phyloP scores from a whole-genome alignment of 2,329 filamentous ascomycete species.

The Calonectria pteridis region DNA sequence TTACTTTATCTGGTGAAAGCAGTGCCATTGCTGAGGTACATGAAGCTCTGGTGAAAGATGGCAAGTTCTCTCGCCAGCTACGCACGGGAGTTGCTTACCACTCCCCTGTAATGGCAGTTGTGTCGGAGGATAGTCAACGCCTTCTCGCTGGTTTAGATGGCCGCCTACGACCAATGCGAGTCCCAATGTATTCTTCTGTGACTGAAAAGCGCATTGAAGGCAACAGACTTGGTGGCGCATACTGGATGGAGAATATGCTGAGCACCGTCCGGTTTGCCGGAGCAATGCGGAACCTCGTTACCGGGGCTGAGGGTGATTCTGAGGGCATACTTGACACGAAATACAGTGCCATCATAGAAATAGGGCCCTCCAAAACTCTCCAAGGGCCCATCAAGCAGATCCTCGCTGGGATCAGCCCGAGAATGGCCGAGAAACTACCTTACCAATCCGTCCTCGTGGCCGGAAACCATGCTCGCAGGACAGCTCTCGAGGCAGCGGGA shows the following conservation, averaged over 20 bases:
- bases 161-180: not conserved
- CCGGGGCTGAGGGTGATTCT: constrained; percentile 35
- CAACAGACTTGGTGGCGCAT: constrained; percentile 35
- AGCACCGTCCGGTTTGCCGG: constrained; percentile 54
- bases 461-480: not conserved
- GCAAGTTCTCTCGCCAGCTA: constrained; percentile 58
- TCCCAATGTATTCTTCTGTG: constrained; percentile 54
- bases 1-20: constrained; percentile 62
- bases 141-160: not conserved
- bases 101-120: constrained; percentile 61
- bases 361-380: not conserved
- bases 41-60: constrained; percentile 50
- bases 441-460: not conserved
- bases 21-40: constrained; percentile 54
- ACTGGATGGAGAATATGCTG: constrained; percentile 57
- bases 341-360: not conserved
- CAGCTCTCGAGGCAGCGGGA: not conserved
- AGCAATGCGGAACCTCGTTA: constrained; percentile 9
- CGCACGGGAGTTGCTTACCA: constrained; percentile 63
- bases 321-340: not conserved
- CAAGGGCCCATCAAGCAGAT: not conserved
- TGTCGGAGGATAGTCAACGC: constrained; percentile 48
- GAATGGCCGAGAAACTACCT: not conserved
- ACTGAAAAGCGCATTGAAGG: constrained; percentile 25
- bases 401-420: not conserved